Conservation (phyloP, 2,329 filamentous ascomycete genomes). For the Exutisphaerella laricina region DNA sequence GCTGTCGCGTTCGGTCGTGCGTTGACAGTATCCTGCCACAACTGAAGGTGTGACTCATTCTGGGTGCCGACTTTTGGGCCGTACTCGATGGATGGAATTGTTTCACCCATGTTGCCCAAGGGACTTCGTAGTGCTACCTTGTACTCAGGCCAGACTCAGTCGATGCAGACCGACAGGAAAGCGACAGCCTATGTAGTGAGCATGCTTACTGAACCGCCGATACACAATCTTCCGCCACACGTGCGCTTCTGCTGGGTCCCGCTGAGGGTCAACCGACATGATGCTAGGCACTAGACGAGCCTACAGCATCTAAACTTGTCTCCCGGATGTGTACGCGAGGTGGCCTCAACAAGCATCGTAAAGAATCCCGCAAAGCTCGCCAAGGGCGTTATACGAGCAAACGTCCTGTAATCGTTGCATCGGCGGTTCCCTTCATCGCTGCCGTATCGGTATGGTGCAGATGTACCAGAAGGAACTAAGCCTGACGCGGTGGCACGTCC, state of each 20-base stretch:
- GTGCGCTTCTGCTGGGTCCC: conserved; percentile 7
- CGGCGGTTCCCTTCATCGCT: conserved; percentile 4
- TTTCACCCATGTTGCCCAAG: conserved; percentile 21
- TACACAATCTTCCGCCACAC: conserved; percentile 13
- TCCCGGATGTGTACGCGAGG: conserved; percentile 12
- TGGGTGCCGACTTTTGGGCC: conserved; percentile 24
- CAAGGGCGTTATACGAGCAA: conserved; percentile 9
- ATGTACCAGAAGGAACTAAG: not conserved
- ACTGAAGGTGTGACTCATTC: conserved; percentile 27
- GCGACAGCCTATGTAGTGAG: conserved; percentile 21
- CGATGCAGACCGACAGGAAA: conserved; percentile 9
- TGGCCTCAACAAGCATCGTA: conserved; percentile 7
- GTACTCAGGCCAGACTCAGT: conserved; percentile 9
- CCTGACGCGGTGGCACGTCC: conserved; percentile 7
- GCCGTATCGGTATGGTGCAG: conserved; percentile 7
- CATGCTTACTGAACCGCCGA: conserved; percentile 12
- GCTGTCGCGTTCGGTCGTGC: conserved; percentile 28
- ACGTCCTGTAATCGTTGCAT: conserved; percentile 7
- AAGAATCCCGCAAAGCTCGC: conserved; percentile 7
- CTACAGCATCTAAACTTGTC: conserved; percentile 6
- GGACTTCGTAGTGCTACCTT: conserved; percentile 14
- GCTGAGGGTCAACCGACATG: conserved; percentile 11
- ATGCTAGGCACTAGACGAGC: conserved; percentile 1
- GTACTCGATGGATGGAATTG: conserved; percentile 24
- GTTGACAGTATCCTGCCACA: conserved; percentile 30